A percentile compares a stretch with the other conserved stretches of the same genome.
Conservation (phyloP, 768 basidiomycete genomes). For the Boletus tylopilopsis region DNA sequence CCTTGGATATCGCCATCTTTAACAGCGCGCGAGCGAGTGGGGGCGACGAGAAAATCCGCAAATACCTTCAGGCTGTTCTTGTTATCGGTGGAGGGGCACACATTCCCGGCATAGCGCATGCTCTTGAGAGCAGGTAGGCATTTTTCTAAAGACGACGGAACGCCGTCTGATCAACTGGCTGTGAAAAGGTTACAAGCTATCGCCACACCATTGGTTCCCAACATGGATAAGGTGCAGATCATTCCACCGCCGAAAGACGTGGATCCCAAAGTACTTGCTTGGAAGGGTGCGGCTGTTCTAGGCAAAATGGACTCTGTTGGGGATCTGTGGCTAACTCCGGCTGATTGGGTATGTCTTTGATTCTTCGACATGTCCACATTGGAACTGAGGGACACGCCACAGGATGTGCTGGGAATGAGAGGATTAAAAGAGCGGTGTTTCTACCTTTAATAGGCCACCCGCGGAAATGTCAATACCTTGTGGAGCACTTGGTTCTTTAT, state of each 20-base stretch:
- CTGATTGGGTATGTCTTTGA: constrained; percentile 73
- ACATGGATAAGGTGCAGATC: constrained; percentile 86
- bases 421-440: constrained; percentile 81
- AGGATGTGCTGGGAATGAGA: constrained; percentile 79
- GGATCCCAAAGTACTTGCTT: constrained; percentile 83
- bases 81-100: constrained; percentile 83
- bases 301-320: constrained; percentile 87
- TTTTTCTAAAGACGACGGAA: neutral
- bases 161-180: constrained; percentile 4
- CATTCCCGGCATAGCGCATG: constrained; percentile 80
- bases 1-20: constrained; percentile 89
- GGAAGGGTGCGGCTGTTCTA: constrained; percentile 93
- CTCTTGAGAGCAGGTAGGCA: constrained; percentile 77
- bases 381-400: constrained; percentile 11
- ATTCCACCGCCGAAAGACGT: constrained; percentile 94
- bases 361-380: constrained; percentile 1
- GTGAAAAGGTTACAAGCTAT: constrained; percentile 64
- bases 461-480: neutral
- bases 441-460: constrained; percentile 48
- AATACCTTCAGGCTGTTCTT: constrained; percentile 83
- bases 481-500: neutral
- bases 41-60: constrained; percentile 85
- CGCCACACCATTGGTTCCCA: constrained; percentile 74
- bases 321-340: constrained; percentile 83
- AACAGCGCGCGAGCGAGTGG: constrained; percentile 87